phyloP scores from a whole-genome alignment of 495 filamentous ascomycete species.

The Pseudomonodictys pantanalensis region DNA sequence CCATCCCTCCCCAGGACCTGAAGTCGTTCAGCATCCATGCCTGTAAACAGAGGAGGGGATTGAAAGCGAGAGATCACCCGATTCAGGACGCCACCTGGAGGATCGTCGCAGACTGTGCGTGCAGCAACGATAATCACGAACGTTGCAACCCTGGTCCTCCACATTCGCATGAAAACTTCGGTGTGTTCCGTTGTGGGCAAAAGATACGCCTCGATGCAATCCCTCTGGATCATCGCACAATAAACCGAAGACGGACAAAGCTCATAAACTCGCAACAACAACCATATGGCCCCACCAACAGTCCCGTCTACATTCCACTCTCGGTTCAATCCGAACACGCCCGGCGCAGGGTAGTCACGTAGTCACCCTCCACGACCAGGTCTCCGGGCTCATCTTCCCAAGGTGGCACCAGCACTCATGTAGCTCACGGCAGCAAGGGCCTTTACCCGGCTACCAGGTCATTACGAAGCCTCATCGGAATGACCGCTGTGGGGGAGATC shows the following conservation, averaged over 20 bases:
- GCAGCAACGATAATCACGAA: too few species aligned
- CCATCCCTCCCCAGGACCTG: not conserved
- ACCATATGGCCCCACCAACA: not conserved
- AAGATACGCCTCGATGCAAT: too few species aligned
- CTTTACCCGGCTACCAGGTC: conserved; percentile 24
- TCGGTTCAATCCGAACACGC: conserved; percentile 9
- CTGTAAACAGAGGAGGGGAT: too few species aligned
- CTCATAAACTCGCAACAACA: too few species aligned
- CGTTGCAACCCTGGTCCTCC: too few species aligned
- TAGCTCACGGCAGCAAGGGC: conserved; percentile 30
- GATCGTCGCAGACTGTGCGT: too few species aligned
- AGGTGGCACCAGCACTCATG: conserved; percentile 15
- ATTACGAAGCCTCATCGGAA: conserved; percentile 25
- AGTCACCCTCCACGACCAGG: conserved; percentile 23
- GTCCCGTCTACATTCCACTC: not conserved
- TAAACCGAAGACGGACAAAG: too few species aligned
- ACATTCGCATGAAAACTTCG: too few species aligned
- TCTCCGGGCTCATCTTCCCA: conserved; percentile 13
- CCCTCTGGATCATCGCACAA: not conserved
- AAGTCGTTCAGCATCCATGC: not conserved
- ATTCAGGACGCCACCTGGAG: too few species aligned
- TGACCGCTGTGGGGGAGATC: conserved; percentile 15
- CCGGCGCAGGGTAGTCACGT: not conserved
- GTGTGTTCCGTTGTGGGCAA: too few species aligned
- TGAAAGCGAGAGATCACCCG: too few species aligned